These are phyloP conservation scores for Papiliotrema nemorosa DNA, from an alignment of 1,284 basidiomycete species.

Conservation along the genomic window DNA sequence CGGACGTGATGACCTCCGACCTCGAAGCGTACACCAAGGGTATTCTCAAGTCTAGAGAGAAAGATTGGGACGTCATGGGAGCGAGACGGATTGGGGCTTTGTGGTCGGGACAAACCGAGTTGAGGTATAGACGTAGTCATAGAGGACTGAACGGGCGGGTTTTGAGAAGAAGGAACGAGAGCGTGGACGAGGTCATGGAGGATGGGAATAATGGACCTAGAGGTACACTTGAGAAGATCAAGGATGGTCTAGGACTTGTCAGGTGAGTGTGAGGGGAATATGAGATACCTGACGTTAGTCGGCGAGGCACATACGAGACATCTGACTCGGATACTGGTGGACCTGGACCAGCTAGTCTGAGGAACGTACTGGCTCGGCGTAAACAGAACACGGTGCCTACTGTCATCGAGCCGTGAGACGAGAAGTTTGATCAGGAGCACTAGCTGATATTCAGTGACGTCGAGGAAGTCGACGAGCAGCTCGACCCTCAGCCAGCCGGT, in stretches of 20 bases:
- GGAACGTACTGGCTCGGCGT: slow-evolving; percentile 13
- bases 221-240: slow-evolving; percentile 36
- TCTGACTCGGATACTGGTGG: slow-evolving; percentile 38
- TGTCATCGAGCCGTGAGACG: slow-evolving; percentile 37
- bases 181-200: slow-evolving; percentile 11
- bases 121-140: neutral
- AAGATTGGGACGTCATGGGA: slow-evolving; percentile 43
- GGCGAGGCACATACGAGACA: slow-evolving; percentile 30
- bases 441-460: slow-evolving; percentile 19
- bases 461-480: slow-evolving; percentile 27
- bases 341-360: slow-evolving; percentile 18
- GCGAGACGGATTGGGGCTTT: slow-evolving; percentile 38
- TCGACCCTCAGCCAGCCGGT: neutral
- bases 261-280: slow-evolving; percentile 19
- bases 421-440: neutral
- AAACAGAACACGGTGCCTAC: slow-evolving; percentile 30
- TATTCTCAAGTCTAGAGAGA: slow-evolving; percentile 38
- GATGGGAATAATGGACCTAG: slow-evolving; percentile 14
- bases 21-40: slow-evolving; percentile 40
- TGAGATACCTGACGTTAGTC: slow-evolving; percentile 15
- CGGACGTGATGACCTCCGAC: slow-evolving; percentile 38
- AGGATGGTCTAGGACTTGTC: slow-evolving; percentile 32
- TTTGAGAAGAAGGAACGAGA: neutral
- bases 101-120: slow-evolving; percentile 30
- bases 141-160: neutral